A percentile compares a stretch with the other conserved stretches of the same genome.
These are phyloP conservation scores for Aurantiochytrium sp. DNA, from an alignment of 108 stramenopile species.

Conservation along the genomic window DNA sequence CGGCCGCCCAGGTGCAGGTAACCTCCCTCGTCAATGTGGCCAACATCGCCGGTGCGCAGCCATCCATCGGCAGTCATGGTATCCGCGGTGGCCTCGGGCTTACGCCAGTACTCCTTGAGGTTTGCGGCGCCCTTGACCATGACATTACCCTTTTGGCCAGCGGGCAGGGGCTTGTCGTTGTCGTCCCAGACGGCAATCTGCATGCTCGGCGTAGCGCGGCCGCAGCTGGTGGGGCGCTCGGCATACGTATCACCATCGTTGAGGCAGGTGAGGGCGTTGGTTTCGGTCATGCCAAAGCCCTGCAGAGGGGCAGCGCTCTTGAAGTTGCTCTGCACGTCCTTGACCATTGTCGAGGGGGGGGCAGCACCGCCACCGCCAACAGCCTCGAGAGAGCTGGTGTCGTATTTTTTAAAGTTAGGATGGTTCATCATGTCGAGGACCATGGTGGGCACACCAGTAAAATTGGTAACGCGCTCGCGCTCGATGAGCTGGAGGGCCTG, in stretches of 20 bases:
- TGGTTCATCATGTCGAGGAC: conserved; percentile 19
- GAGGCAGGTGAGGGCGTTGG: not conserved
- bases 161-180: not conserved
- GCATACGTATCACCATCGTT: not conserved
- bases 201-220: not conserved
- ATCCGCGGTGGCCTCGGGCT: conserved; percentile 68
- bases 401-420: not conserved
- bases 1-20: conserved; percentile 77
- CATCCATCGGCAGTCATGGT: conserved; percentile 70
- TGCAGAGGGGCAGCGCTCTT: not conserved
- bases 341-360: not conserved
- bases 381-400: not conserved
- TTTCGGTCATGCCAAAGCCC: conserved; percentile 24
- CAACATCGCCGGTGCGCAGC: conserved; percentile 76
- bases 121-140: not conserved
- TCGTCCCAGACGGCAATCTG: not conserved
- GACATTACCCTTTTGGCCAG: not conserved
- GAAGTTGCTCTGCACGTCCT: not conserved
- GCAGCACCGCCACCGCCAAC: not conserved
- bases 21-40: conserved; percentile 61
- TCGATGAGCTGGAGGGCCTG: not conserved
- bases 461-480: not conserved
- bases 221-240: not conserved
- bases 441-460: conserved; percentile 21
- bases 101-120: conserved; percentile 73